Evolutionary conservation across 495 filamentous ascomycete genomes (phyloP).

Genomic region (Penicillium roqueforti): DNA sequence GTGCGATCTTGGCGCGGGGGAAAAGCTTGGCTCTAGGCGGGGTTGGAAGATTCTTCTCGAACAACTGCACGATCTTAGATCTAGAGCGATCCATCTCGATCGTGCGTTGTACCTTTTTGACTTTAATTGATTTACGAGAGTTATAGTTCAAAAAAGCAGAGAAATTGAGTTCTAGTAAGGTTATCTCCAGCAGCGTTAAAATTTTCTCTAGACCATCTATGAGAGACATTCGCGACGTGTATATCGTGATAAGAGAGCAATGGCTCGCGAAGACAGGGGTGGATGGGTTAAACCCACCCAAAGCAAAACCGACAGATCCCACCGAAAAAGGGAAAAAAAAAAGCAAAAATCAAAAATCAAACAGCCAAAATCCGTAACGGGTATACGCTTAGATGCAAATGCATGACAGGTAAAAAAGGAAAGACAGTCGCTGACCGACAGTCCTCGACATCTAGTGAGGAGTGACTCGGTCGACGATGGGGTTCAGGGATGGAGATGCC

Average conservation of each 20-base stretch:
- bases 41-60: slow-evolving; percentile 2
- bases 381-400: slow-evolving; percentile 39
- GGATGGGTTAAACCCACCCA: not conserved
- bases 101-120: not conserved
- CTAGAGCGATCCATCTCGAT: slow-evolving; percentile 1
- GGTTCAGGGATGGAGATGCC: not conserved
- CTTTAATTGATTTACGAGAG: not conserved
- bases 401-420: slow-evolving; percentile 2
- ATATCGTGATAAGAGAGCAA: not conserved
- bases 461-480: not conserved
- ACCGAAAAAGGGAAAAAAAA: too few relatives aligned
- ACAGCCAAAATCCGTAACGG: slow-evolving; percentile 20
- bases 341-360: not conserved
- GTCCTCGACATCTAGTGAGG: slow-evolving; percentile 1
- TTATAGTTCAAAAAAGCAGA: not conserved
- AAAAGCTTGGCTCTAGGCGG: slow-evolving; percentile 18
- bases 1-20: slow-evolving; percentile 14
- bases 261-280: not conserved
- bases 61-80: not conserved
- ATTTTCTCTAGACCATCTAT: not conserved
- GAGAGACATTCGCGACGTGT: not conserved
- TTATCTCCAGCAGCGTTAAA: too few relatives aligned
- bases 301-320: slow-evolving; percentile 1
- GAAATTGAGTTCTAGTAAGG: not conserved
- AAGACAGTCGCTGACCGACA: not conserved